Evolutionary conservation across 176 grass and related monocot species (phyloP), one percentile per base, ranked within the genome.

Genomic region (Carex parvula): DNA sequence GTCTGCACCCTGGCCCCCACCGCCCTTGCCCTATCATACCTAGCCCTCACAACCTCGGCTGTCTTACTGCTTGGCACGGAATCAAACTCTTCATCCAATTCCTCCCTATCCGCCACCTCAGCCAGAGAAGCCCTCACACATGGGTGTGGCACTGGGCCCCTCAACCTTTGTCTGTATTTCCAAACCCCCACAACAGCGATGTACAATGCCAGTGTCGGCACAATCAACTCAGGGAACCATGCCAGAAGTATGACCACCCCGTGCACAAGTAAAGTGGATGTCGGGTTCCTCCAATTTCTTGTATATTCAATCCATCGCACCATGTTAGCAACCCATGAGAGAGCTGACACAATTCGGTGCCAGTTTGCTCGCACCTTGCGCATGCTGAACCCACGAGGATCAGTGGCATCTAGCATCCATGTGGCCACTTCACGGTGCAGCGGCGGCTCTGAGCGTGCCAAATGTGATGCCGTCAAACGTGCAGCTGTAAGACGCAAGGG

Each of bases 51-150:
- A 62, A 92, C 88, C 84, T 95, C 96, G 5, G 88, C 58, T 37
- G 84, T 52, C 64, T 89, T 60, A n/a, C 57, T 73, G 79, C 91
- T 93, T 29, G 93, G 96, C 18, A 90, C 5, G 13, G 87, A 13
- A 88, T 98, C 96, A 74, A 98, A 95, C 83, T 98, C 96, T 86
- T 98, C 96, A 80, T 98, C 93, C 35, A 98, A 83, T 58, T 95
- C 96, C 86, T 99, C 96, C 54, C 89, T 83, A 64, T 95, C 91
- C 8, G 68, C 69, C 4, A 89, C 65, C 93, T 99, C 91, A 60
- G 86, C 93, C 72, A 93, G 67, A 53, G 96, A 99, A 65, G 84
- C 88, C 65, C 88, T 82, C 79, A 92, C 82, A 64, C 93, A 95
- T 21, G 87, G 93, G 88, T 92, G 89, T 13, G 89, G 77, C 61